Base-by-base conservation (phyloP, 2,329 filamentous ascomycete species). In the Elsinoe arachidis region DNA sequence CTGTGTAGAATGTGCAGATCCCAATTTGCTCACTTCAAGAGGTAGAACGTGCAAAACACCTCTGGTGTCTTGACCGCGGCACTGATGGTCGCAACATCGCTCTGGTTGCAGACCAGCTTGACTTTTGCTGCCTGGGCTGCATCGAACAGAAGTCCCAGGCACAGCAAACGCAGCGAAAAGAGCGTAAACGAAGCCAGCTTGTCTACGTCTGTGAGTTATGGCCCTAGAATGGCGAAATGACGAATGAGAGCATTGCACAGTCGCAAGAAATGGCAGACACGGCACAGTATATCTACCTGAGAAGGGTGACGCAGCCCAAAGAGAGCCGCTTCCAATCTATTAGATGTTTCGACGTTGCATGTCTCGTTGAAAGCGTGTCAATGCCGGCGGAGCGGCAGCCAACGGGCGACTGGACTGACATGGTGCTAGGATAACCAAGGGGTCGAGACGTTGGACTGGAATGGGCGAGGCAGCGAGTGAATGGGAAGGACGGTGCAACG, bases 151-250 rank as follows among this genome's bases (percentile, higher is more conserved):
- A 53, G 26, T 11, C 19, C 49, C 49, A 37, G 35, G 49, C 49
- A 53, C 14, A 53, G 49, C 49, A 53, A 53, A 53, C 39, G 49
- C 17, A 53, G 33, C 34, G 49, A 39, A 38, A 53, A 35, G 14
- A 53, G 6, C 34, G 49, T 53, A 39, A 53, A 53, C 49, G 49
- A 53, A 53, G 49, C 49, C 49, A 53, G 49, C 49, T 53, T 53
- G 49, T 53, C 49, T 53, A 53, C 34, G 33, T 53, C 19, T n/a
- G 35, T 11, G n/a, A 26, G 35, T n/a, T 11, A 53, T 10, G 4
- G 19, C 41, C 12, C 17, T 46, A 26, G 11, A 23, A 53, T 35
- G 49, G 12, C 4, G 34, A 38, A 2, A 15, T 33, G 14, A 21
- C 7, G 17, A 26, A 15, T 3, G 33, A 10, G 34, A 38, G 7